Evolutionary conservation across 805 yeast genomes (phyloP), one percentile per base, ranked within the genome.

Genomic region (Schwanniomyces occidentalis): DNA sequence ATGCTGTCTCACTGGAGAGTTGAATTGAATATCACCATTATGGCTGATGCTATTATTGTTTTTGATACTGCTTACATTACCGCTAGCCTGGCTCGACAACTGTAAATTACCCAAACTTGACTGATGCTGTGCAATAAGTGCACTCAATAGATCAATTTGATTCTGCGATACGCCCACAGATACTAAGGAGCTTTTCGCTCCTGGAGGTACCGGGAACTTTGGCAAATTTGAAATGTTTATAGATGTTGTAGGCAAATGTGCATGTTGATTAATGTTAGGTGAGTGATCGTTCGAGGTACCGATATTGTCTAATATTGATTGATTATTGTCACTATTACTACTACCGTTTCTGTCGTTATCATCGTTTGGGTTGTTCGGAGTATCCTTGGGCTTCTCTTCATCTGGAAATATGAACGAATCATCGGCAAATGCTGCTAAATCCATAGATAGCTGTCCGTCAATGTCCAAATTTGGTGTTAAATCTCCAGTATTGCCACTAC

Each of bases 381-480:
- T 16, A 40, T 40, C 63, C 26, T 55, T 70, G 1, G 82, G 82
- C 52, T 83, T 83, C 22, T 84, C 91, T 51, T 85, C 93, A 52
- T 85, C 93, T 1, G 91, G 88, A 52, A 85, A 85, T 2, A 85
- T 75, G 46, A 85, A 85, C 2, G 86, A 74, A 40, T 83, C 90
- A 48, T 84, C 90, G 0, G 90, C 91, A 70, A 85, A 85, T 1
- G 89, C 90, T 12, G 87, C 85, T 43, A 85, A 69, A 51, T 85
- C 93, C 12, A 69, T 52, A 18, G 67, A 60, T 8, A 69, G 51
- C 43, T 64, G 71, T 6, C 66, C 68, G 38, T 65, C 71, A 15
- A 58, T 51, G 37, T 63, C 70, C 49, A 51, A 46, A 56, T 61
- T 65, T 32, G 67, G 73, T 37, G 62, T 64, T 65, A 52, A 59